Conservation (phyloP, 2,329 filamentous ascomycete species). For the Dactylellina sp. region DNA sequence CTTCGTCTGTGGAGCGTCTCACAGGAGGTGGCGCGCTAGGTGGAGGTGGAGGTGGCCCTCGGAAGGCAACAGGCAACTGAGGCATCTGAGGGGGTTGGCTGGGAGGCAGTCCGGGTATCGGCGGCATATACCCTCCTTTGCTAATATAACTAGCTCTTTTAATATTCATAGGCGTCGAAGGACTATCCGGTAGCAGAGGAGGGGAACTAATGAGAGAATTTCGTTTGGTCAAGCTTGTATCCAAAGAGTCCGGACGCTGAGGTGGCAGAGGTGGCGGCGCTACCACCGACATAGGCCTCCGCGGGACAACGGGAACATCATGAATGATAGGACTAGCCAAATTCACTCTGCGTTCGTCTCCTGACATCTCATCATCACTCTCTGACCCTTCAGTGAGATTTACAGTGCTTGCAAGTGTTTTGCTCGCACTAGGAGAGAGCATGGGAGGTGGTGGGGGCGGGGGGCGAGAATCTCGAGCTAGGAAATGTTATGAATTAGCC, state of each 20-base stretch:
- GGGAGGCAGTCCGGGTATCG: conserved; percentile 62
- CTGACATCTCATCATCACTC: conserved; percentile 87
- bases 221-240: conserved; percentile 28
- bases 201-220: conserved; percentile 60
- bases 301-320: conserved; percentile 16
- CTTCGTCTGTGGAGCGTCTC: conserved; percentile 65
- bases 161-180: conserved; percentile 63
- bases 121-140: conserved; percentile 59
- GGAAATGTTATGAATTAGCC: conserved; percentile 48
- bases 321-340: conserved; percentile 62
- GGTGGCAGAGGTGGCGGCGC: conserved; percentile 64
- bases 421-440: conserved; percentile 61
- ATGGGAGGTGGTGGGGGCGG: conserved; percentile 62
- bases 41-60: conserved; percentile 77
- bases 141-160: conserved; percentile 60
- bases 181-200: conserved; percentile 72
- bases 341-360: conserved; percentile 64
- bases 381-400: conserved; percentile 74
- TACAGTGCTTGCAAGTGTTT: background rate
- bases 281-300: conserved; percentile 60
- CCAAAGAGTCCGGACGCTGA: conserved; percentile 24
- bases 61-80: conserved; percentile 61
- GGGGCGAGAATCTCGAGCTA: conserved; percentile 62
- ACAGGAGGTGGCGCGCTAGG: conserved; percentile 67
- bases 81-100: conserved; percentile 62